A percentile compares a stretch with the other conserved stretches of the same genome.
phyloP scores from a whole-genome alignment of 371 early-diverging fungal genomes.

The Mucor saturninus region DNA sequence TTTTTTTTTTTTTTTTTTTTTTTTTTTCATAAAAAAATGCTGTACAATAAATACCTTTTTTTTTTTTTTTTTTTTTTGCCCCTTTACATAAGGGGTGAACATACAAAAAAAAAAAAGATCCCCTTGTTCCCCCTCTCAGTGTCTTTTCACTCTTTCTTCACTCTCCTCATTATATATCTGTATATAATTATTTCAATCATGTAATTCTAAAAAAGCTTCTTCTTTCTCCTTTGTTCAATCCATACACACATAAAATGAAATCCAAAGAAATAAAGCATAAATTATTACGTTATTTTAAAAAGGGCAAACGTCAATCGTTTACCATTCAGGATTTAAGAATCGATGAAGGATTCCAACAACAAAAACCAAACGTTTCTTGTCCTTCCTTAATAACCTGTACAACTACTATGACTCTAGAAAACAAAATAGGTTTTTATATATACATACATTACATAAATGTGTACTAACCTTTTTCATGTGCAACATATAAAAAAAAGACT shows the following conservation, averaged over 20 bases:
- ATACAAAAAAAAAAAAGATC: neutral
- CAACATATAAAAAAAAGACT: constrained; percentile 7
- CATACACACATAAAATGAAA: neutral
- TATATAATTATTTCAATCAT: neutral
- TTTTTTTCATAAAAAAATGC: neutral
- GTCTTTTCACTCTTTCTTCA: neutral
- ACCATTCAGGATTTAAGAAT: constrained; percentile 18
- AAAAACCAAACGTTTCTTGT: constrained; percentile 8
- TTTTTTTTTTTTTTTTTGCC: neutral
- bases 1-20: neutral
- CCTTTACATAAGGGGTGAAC: neutral
- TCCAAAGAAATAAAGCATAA: constrained; percentile 6
- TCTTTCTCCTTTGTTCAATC: neutral
- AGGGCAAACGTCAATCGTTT: constrained; percentile 7
- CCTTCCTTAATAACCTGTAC: constrained; percentile 1
- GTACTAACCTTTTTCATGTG: neutral
- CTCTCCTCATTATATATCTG: neutral
- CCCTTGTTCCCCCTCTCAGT: neutral
- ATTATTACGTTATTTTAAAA: constrained; percentile 21
- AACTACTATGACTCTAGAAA: neutral
- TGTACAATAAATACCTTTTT: neutral
- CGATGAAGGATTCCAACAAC: constrained; percentile 27
- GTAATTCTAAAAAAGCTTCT: too few relatives aligned
- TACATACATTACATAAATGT: neutral
- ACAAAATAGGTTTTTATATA: neutral